Base-by-base conservation (phyloP, 192 early-diverging fungal species). In the Coemansia sp. region DNA sequence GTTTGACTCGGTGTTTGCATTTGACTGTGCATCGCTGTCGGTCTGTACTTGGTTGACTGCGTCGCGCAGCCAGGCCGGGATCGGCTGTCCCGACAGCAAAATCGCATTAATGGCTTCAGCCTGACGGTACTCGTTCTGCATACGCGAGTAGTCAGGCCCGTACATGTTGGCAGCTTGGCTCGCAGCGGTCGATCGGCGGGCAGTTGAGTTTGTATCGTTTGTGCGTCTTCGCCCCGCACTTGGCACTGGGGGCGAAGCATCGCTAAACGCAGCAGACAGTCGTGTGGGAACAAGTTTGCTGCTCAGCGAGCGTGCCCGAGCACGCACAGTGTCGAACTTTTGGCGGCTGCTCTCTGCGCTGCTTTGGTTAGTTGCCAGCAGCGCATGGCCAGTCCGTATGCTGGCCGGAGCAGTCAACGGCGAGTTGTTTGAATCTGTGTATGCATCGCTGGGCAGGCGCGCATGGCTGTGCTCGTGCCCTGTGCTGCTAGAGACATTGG, bases 31-130 rank as follows among this genome's bases (percentile, higher is more conserved):
- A 46, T 28, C 36, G 25, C 26, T 49, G 3, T 50, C 55, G 2
- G 8, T 23, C 50, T 70, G 58, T 20, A 68, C 71, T 67, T 80
- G 68, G 25, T 61, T 68, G 7, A 80, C 72, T 4, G 77, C 77
- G 15, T 80, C 71, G 17, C 77, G 64, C 44, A 80, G 44, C 77
- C 77, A 80, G 2, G 68, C 63, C 18, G 77, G 77, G 44, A 80
- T 80, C 14, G 77, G 77, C 48, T 80, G 71, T 6, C 71, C 71
- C 2, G 77, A 80, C 1, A 80, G 65, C 47, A 80, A 57, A 15
- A 80, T 80, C 62, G 74, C 68, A 20, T 80, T 80, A 44, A 80
- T 80, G 1, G 77, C 77, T 52, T 80, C 77, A 0, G 77, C 77
- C 48, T 80, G 71, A 11, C 77, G 71, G 60, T 74, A 80, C 66